Conservation (phyloP, 1,284 basidiomycete genomes). For the Fomitopsis betulina region DNA sequence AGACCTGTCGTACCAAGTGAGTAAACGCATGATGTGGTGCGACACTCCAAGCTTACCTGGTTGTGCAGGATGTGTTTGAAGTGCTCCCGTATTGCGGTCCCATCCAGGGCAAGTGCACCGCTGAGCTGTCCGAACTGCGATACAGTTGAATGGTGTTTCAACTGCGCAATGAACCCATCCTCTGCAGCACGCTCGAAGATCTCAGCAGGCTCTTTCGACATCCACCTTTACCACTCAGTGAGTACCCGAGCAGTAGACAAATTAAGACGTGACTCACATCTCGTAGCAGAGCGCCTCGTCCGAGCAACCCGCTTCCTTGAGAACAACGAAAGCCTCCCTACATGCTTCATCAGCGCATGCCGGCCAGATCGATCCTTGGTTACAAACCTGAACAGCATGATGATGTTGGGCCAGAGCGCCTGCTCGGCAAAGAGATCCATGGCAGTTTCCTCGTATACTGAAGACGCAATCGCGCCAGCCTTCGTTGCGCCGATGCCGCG, state of each 20-base stretch:
- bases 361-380: not conserved
- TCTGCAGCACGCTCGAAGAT: slow-evolving; percentile 66
- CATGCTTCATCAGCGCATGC: not conserved
- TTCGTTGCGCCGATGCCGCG: slow-evolving; percentile 59
- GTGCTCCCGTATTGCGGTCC: slow-evolving; percentile 41
- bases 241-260: not conserved
- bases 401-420: slow-evolving; percentile 64
- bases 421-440: slow-evolving; percentile 68
- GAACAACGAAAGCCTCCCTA: slow-evolving; percentile 56
- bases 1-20: slow-evolving; percentile 31
- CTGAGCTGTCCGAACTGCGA: slow-evolving; percentile 62
- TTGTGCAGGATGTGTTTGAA: slow-evolving; percentile 58
- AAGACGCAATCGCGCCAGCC: slow-evolving; percentile 61
- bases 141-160: slow-evolving; percentile 58
- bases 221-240: slow-evolving; percentile 44
- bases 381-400: slow-evolving; percentile 52
- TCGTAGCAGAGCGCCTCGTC: slow-evolving; percentile 66
- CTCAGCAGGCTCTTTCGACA: slow-evolving; percentile 70
- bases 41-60: slow-evolving; percentile 32
- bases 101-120: slow-evolving; percentile 53
- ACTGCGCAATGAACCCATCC: slow-evolving; percentile 56
- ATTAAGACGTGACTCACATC: slow-evolving; percentile 36
- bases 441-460: slow-evolving; percentile 58
- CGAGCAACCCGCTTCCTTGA: slow-evolving; percentile 63
- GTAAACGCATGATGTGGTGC: not conserved